These are phyloP conservation scores for Globisporangium megalacanthum DNA, from an alignment of 352 stramenopile species.

Conservation along the genomic window DNA sequence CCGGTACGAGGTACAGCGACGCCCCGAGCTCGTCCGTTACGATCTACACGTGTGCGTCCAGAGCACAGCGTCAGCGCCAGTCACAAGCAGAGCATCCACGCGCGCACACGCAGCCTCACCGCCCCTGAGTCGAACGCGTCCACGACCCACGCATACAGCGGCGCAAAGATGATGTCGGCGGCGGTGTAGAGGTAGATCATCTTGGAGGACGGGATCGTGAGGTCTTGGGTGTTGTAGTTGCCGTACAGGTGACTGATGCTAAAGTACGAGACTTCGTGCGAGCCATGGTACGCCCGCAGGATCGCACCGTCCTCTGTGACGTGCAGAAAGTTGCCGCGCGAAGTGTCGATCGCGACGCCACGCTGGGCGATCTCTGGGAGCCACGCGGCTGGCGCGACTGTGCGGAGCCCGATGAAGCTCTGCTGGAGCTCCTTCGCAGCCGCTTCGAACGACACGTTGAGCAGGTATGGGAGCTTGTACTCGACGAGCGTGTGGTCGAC, in stretches of 20 bases:
- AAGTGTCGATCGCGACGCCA: conserved; percentile 35
- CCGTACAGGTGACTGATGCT: conserved; percentile 38
- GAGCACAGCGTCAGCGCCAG: neutral
- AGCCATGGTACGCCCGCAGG: conserved; percentile 38
- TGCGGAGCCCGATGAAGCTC: conserved; percentile 30
- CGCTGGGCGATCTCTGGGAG: conserved; percentile 36
- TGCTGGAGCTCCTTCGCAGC: conserved; percentile 40
- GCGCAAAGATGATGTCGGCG: conserved; percentile 43
- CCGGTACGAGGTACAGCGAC: conserved; percentile 33
- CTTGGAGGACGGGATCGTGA: conserved; percentile 21
- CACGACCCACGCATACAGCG: conserved; percentile 48
- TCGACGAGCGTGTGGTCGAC: conserved; percentile 51
- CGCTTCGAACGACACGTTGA: conserved; percentile 35
- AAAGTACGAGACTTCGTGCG: conserved; percentile 40
- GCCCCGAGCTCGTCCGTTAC: conserved; percentile 31
- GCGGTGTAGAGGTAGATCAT: conserved; percentile 43
- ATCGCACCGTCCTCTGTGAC: conserved; percentile 36
- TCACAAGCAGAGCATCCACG: neutral
- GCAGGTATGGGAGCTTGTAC: conserved; percentile 35
- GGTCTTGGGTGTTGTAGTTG: conserved; percentile 14
- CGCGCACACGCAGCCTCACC: conserved; percentile 12
- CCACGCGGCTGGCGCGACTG: conserved; percentile 22
- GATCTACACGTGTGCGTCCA: conserved; percentile 22
- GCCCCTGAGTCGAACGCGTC: conserved; percentile 40
- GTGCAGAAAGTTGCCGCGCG: conserved; percentile 42